Evolutionary conservation across 139 green algal species (phyloP), one percentile per base, ranked within the genome.

Genomic region (Micromonas commoda): DNA sequence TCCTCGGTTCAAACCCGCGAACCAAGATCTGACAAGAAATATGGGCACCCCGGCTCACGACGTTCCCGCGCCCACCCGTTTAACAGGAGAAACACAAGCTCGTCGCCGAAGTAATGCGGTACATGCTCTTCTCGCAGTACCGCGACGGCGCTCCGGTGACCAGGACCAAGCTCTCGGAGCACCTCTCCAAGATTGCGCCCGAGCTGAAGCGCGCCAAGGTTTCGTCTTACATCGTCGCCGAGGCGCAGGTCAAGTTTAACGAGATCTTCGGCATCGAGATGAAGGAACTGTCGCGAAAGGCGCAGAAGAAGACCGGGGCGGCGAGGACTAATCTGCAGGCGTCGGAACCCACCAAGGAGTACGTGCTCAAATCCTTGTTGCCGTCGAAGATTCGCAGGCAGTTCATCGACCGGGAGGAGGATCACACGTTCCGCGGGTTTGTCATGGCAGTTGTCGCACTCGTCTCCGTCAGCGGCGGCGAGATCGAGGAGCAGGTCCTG

Each of bases 251-350:
- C 23, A 75, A 75, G 28, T 85, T 85, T 29, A 19, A 70, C n/a
- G 60, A 69, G 9, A 20, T 76, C 33, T 82, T 85, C 78, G 81
- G 76, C n/a, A 69, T 82, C 13, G 81, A 85, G 77, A 80, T 85
- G 81, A 71, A 74, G 37, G 81, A 85, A 68, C 29, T 75, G 45
- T 64, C 37, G 19, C 39, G 74, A 6, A 57, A 35, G 33, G 38
- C 65, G 74, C 33, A 53, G 24, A 72, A 78, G 64, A 69, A 51
- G 28, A 73, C 45, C 20, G 6, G 24, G 13, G 71, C 51, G 64
- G 23, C 3, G 35, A n/a, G 34, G 38, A 75, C n/a, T 24, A 64
- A 38, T 16, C 1, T 33, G 69, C 32, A 74, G 67, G 6, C 20
- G 39, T 20, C 38, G 69, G 39, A 32, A 5, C 39, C 69, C 34